Evolutionary conservation across 345 rosid genomes (phyloP), one percentile per base, ranked within the genome.

Genomic region (Pelargonium nanum): DNA sequence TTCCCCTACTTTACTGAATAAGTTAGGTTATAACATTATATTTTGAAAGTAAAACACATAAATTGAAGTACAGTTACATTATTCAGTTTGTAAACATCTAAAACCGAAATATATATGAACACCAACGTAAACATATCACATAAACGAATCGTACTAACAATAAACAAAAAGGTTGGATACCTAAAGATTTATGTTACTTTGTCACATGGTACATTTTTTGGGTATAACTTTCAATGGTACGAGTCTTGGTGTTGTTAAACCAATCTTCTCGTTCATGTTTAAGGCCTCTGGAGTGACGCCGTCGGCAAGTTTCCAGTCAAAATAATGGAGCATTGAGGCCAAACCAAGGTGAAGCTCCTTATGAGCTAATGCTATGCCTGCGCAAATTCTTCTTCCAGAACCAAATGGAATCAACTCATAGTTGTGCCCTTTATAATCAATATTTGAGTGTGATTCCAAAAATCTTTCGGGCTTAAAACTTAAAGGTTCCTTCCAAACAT

Each of bases 401-500:
- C 85, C 85, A 30, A 80, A 80, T 5, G 85, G 82, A 24, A 77
- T 70, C 30, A 68, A 54, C 69, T 75, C 80, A 48, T 61, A 71
- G 26, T 74, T 56, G 75, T 28, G 7, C 63, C 70, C n/a, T n/a
- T n/a, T n/a, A n/a, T n/a, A n/a, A n/a, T n/a, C n/a, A n/a, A n/a
- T n/a, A n/a, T n/a, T n/a, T n/a, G n/a, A n/a, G n/a, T n/a, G n/a
- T 6, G 80, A 75, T 1, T 65, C 74, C 2, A 73, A 2, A 44
- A 80, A 77, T 57, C 85, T 75, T 19, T 80, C 82, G 84, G 77
- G n/a, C n/a, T n/a, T n/a, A n/a, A n/a, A n/a, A n/a, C n/a, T n/a
- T n/a, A n/a, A n/a, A n/a, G n/a, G n/a, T 12, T 74, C 76, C 0
- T 61, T 70, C 88, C 92, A 85, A 0, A 58, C 72, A 1, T 68